Conservation (phyloP, 148 eudicot species). For the Vaccinium corymbosum region DNA sequence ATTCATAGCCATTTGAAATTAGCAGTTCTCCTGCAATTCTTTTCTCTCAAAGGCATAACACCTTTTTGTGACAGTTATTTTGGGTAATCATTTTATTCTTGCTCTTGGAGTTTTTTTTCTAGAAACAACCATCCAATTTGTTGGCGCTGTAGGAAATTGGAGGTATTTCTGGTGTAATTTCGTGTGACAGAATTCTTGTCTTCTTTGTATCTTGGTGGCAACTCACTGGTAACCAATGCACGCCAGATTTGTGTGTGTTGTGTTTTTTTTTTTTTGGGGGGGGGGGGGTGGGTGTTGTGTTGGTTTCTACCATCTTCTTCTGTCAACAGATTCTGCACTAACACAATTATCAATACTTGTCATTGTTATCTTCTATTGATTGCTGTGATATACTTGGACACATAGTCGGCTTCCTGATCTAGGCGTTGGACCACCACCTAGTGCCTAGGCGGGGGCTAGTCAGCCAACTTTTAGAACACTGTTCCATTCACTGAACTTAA, state of each 20-base stretch:
- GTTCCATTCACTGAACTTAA: background rate
- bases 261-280: too few species aligned
- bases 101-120: background rate
- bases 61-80: background rate
- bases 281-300: too few species aligned
- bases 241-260: background rate
- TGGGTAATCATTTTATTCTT: background rate
- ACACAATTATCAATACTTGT: too few species aligned
- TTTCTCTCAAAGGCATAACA: background rate
- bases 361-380: background rate
- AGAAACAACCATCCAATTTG: background rate
- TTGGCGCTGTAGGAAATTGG: background rate
- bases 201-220: background rate
- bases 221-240: background rate
- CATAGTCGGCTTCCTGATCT: too few species aligned
- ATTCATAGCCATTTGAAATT: background rate
- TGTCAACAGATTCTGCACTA: background rate
- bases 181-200: background rate
- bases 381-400: background rate
- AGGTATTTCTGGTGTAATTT: background rate
- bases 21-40: background rate
- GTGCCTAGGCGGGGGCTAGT: too few species aligned
- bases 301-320: background rate
- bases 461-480: too few species aligned
- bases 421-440: too few species aligned